Evolutionary conservation across 106 monocot species (phyloP).

Genomic region (Dactylorhiza incarnata): DNA sequence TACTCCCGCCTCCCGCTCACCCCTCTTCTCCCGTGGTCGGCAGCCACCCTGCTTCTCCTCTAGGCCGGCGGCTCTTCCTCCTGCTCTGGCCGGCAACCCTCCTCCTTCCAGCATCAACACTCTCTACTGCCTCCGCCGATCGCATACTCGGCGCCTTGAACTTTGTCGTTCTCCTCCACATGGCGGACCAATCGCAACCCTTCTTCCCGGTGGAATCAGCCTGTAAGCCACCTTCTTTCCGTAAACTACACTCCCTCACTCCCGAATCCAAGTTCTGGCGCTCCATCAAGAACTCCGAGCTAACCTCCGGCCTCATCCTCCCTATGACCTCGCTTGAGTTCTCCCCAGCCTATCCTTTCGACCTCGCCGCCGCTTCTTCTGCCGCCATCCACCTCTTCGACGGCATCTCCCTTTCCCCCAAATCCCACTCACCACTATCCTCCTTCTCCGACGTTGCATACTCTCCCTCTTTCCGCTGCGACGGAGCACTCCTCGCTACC

Average conservation of each 20-base stretch:
- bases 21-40: too few relatives aligned
- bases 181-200: conserved; percentile 23
- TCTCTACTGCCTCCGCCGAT: too few relatives aligned
- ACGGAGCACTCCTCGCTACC: conserved; percentile 71
- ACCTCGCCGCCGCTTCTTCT: conserved; percentile 58
- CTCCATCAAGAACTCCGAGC: conserved; percentile 50
- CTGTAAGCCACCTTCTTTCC: conserved; percentile 14
- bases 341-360: conserved; percentile 47
- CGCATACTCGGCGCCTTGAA: too few relatives aligned
- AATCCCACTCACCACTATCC: conserved; percentile 40
- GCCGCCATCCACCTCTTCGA: conserved; percentile 45
- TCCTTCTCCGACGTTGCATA: conserved; percentile 65
- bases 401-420: conserved; percentile 36
- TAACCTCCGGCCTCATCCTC: conserved; percentile 40
- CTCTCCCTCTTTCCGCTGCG: conserved; percentile 94
- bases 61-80: too few relatives aligned
- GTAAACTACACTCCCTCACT: conserved; percentile 16
- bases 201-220: conserved; percentile 53
- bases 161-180: conserved; percentile 1
- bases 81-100: too few relatives aligned
- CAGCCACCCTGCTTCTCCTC: too few relatives aligned
- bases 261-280: conserved; percentile 82
- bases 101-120: too few relatives aligned
- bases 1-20: too few relatives aligned
- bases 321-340: conserved; percentile 63